phyloP scores from a whole-genome alignment of 2,329 filamentous ascomycete species.

The Botrytis fabae region DNA sequence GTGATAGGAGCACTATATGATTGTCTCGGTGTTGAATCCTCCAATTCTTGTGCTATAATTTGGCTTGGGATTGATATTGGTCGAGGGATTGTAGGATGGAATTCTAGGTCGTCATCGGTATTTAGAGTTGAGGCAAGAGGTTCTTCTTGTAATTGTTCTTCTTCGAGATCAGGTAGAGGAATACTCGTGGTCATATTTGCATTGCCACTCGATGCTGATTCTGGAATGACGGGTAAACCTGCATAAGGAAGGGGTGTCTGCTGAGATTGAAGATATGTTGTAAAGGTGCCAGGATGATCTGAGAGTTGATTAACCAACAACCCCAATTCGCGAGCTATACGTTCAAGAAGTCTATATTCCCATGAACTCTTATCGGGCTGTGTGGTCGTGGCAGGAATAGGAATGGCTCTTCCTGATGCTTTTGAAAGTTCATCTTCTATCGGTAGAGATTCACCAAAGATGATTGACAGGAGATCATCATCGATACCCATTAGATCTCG shows the following conservation, averaged over 20 bases:
- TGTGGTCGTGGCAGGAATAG: constrained; percentile 22
- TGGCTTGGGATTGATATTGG: constrained; percentile 32
- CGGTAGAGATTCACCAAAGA: constrained; percentile 79
- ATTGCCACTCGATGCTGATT: constrained; percentile 41
- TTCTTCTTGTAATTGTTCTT: constrained; percentile 32
- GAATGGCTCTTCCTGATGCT: constrained; percentile 28
- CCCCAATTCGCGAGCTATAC: constrained; percentile 84
- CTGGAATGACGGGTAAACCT: constrained; percentile 67
- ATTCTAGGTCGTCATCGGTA: constrained; percentile 25
- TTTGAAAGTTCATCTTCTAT: constrained; percentile 44
- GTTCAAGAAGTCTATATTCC: constrained; percentile 78
- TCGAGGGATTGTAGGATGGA: constrained; percentile 31
- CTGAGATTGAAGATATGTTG: constrained; percentile 69
- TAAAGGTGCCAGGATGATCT: constrained; percentile 86
- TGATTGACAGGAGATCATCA: constrained; percentile 76
- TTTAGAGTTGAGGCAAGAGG: constrained; percentile 24
- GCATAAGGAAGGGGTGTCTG: constrained; percentile 72
- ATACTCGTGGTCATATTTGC: background rate
- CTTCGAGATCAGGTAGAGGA: background rate
- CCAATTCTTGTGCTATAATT: constrained; percentile 20
- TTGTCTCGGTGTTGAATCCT: constrained; percentile 32
- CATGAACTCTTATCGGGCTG: constrained; percentile 52
- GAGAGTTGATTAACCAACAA: constrained; percentile 79
- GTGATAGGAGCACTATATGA: constrained; percentile 27
- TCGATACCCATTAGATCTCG: constrained; percentile 89